A percentile compares a stretch with the other conserved stretches of the same genome.
phyloP scores from a whole-genome alignment of 192 early-diverging fungal genomes.

The Coemansia reversa region DNA sequence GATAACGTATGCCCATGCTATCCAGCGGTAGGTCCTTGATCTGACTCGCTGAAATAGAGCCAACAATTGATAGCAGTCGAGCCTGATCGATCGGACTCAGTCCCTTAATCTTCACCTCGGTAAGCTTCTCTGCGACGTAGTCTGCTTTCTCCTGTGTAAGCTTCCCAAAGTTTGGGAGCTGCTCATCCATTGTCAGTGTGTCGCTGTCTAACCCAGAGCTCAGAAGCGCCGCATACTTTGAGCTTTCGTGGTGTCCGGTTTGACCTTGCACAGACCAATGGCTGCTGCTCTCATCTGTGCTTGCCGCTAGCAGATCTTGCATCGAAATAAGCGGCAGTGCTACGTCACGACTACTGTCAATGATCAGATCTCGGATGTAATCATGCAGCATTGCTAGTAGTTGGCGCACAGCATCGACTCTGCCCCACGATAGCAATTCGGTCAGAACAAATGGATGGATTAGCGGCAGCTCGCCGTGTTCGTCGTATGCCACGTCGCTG shows the following conservation, averaged over 20 bases:
- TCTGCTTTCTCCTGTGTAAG: conserved; percentile 48
- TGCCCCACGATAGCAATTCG: conserved; percentile 55
- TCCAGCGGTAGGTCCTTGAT: conserved; percentile 80
- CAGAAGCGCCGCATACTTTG: conserved; percentile 38
- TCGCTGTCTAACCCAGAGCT: conserved; percentile 4
- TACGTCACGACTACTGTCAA: conserved; percentile 16
- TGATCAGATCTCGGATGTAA: conserved; percentile 35
- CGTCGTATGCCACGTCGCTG: conserved; percentile 36
- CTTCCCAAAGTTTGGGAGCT: conserved; percentile 29
- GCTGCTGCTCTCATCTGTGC: background rate
- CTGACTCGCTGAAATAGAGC: conserved; percentile 54
- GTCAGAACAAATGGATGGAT: conserved; percentile 48
- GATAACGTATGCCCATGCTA: conserved; percentile 81
- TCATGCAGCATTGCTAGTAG: conserved; percentile 44
- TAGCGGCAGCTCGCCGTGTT: conserved; percentile 49
- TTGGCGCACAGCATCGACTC: conserved; percentile 29
- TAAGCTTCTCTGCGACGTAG: conserved; percentile 39
- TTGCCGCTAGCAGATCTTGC: no score
- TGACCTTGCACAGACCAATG: background rate
- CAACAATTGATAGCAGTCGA: conserved; percentile 73
- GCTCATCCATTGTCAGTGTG: conserved; percentile 4
- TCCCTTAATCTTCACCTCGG: conserved; percentile 50
- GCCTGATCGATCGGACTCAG: conserved; percentile 70
- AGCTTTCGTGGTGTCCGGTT: background rate
- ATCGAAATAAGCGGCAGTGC: conserved; percentile 36